Percentiles rank a stretch among this genome's conserved stretches.
These are phyloP conservation scores for Dillenia suffruticosa DNA, from an alignment of 164 flowering plant species.

Conservation along the genomic window DNA sequence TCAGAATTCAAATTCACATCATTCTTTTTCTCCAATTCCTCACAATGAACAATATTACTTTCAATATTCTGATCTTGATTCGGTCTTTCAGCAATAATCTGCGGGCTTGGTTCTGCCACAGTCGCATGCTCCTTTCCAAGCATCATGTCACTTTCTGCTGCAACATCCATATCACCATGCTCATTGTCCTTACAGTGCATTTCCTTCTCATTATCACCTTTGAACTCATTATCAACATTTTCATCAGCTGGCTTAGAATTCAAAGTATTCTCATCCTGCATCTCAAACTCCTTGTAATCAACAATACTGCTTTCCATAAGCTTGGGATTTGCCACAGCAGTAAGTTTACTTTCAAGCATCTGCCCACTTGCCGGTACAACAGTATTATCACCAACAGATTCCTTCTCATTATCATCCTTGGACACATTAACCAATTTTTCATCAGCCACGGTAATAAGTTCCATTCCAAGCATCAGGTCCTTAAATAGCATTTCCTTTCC, in stretches of 20 bases:
- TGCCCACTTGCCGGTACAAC: no score
- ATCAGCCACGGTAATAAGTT: no score
- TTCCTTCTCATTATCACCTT: constrained; percentile 14
- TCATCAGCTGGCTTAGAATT: not conserved
- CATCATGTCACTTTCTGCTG: constrained; percentile 3
- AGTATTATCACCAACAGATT: not conserved
- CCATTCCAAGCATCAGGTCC: no score
- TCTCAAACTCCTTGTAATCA: no score
- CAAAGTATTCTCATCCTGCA: no score
- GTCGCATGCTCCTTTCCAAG: constrained; percentile 1
- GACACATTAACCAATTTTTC: no score
- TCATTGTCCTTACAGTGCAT: not conserved
- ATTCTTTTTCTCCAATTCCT: not conserved
- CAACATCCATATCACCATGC: constrained; percentile 1
- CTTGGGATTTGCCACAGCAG: not conserved
- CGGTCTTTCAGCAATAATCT: constrained; percentile 26
- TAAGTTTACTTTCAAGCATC: not conserved
- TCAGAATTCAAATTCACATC: constrained; percentile 1
- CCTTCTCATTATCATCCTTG: not conserved
- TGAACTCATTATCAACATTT: constrained; percentile 9
- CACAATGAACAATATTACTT: not conserved
- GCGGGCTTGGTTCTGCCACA: constrained; percentile 10
- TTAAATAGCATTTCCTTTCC: not conserved
- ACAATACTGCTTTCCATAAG: not conserved
- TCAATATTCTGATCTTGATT: constrained; percentile 8